A percentile compares a stretch with the other conserved stretches of the same genome.
phyloP scores from a whole-genome alignment of 305 asterid genomes.

The Fraxinus angustifolia region DNA sequence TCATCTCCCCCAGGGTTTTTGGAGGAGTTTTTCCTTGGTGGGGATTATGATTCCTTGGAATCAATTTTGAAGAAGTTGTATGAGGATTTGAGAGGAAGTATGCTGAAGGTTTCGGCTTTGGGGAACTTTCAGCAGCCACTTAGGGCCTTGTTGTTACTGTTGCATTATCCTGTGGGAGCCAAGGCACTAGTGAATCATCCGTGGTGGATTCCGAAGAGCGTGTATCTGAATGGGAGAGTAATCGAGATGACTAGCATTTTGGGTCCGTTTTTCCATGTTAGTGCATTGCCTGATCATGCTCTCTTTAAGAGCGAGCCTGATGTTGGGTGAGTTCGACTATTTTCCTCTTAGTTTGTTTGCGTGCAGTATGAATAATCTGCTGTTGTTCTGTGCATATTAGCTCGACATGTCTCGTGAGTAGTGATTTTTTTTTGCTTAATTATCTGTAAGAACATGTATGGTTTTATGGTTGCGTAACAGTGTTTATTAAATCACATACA shows the following conservation, averaged over 20 bases:
- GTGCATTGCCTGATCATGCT: constrained; percentile 83
- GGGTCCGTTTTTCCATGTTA: constrained; percentile 95
- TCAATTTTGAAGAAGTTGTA: constrained; percentile 72
- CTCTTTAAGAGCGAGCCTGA: constrained; percentile 88
- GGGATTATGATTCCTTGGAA: constrained; percentile 79
- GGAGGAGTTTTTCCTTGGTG: constrained; percentile 79
- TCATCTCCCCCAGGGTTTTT: constrained; percentile 61
- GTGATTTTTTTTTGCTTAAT: background rate
- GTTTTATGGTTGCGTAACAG: background rate
- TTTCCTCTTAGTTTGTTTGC: background rate
- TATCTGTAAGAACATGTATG: background rate
- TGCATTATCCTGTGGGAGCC: constrained; percentile 73
- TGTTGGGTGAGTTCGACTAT: constrained; percentile 68
- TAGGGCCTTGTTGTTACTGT: constrained; percentile 63
- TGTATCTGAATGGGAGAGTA: constrained; percentile 84
- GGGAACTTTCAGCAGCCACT: constrained; percentile 98
- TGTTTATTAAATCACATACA: background rate
- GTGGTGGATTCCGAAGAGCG: constrained; percentile 86
- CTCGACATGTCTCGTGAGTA: background rate
- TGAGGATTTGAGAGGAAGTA: constrained; percentile 92
- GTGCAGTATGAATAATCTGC: background rate
- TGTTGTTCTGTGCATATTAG: background rate
- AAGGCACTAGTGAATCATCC: constrained; percentile 84
- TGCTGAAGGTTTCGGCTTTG: constrained; percentile 76
- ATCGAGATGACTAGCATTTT: constrained; percentile 93